Conservation (phyloP, 192 early-diverging fungal species). For the Allomyces javanicus region DNA sequence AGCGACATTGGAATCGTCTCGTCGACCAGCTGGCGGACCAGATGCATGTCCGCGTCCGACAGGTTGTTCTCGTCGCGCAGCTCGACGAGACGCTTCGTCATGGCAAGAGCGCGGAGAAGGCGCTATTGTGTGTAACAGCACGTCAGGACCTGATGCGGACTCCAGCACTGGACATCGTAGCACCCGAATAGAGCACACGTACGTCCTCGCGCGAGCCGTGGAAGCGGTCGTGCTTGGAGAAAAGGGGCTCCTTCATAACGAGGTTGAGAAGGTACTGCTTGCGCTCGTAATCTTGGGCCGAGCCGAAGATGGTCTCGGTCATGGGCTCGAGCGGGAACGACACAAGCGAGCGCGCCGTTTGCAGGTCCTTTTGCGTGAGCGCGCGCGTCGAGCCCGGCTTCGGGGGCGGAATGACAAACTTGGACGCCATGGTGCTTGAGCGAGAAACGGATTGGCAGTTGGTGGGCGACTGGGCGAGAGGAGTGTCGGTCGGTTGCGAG, state of each 20-base stretch:
- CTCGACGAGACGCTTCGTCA: conserved; percentile 41
- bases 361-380: background rate
- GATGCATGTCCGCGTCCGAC: conserved; percentile 24
- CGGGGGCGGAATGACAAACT: background rate
- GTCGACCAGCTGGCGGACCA: conserved; percentile 32
- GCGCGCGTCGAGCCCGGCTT: background rate
- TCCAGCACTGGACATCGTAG: no score
- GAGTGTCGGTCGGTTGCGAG: no score
- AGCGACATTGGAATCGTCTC: conserved; percentile 45
- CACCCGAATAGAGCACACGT: no score
- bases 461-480: no score
- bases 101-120: conserved; percentile 20
- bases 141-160: no score
- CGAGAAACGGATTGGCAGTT: no score
- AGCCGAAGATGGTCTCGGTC: background rate
- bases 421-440: background rate
- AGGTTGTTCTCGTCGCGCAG: conserved; percentile 33
- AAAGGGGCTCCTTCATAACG: background rate
- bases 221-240: background rate
- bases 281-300: background rate
- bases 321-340: background rate
- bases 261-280: background rate
- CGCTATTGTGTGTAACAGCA: background rate
- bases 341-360: background rate
- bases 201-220: background rate